A percentile compares a stretch with the other conserved stretches of the same genome.
These are phyloP conservation scores for Kwoniella sp. DNA, from an alignment of 768 basidiomycete species.

Conservation along the genomic window DNA sequence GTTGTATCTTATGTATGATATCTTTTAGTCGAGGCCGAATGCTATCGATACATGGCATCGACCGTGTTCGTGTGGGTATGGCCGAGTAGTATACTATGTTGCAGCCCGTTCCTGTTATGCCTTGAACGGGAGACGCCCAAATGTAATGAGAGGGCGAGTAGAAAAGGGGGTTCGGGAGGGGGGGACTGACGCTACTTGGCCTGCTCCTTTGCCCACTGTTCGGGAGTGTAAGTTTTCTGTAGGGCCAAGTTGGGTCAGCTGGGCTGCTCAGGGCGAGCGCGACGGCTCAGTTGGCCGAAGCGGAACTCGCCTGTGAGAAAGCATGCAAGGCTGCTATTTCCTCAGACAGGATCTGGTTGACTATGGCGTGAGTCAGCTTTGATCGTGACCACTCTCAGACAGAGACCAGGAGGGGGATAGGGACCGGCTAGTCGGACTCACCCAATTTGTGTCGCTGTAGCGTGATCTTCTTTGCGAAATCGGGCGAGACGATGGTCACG, in stretches of 20 bases:
- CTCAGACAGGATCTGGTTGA: constrained; percentile 42
- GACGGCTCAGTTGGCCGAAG: no score
- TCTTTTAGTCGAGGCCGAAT: no score
- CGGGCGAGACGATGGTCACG: constrained; percentile 43
- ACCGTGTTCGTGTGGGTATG: no score
- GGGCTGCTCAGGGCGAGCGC: no score
- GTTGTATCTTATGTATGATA: no score
- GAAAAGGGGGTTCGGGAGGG: no score
- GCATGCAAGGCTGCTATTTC: constrained; percentile 46
- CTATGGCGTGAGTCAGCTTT: constrained; percentile 7
- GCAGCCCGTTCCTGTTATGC: no score
- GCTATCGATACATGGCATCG: no score
- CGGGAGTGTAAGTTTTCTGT: constrained; percentile 47
- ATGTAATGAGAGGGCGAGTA: no score
- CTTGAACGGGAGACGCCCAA: no score
- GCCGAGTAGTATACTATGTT: no score
- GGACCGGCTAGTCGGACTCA: constrained; percentile 30
- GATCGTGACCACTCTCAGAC: background rate
- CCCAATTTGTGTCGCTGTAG: constrained; percentile 47
- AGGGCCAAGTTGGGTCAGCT: background rate
- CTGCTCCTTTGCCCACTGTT: constrained; percentile 45
- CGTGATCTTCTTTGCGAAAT: constrained; percentile 46
- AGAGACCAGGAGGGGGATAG: background rate
- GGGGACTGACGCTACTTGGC: no score
- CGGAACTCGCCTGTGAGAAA: constrained; percentile 44